phyloP scores from a whole-genome alignment of 2,329 filamentous ascomycete genomes.

The Sphaerulina musiva region DNA sequence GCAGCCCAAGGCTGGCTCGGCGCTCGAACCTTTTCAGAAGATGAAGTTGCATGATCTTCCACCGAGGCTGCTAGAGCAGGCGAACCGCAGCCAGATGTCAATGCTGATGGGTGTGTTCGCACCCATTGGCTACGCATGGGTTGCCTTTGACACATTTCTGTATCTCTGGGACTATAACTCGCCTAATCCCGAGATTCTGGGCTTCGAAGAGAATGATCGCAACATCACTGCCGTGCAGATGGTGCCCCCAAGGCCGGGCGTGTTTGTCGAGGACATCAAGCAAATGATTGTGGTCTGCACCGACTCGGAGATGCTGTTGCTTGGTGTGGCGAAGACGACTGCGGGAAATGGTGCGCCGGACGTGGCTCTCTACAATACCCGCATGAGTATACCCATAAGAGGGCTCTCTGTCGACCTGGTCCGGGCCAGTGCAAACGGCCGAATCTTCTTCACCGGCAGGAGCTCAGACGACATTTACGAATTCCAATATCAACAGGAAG shows the following conservation, averaged over 20 bases:
- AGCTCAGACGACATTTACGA: constrained; percentile 85
- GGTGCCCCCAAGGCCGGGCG: constrained; percentile 73
- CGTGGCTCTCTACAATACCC: constrained; percentile 79
- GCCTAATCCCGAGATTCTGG: constrained; percentile 82
- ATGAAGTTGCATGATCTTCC: constrained; percentile 83
- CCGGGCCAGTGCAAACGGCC: constrained; percentile 69
- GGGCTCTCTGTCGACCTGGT: constrained; percentile 68
- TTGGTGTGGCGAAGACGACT: constrained; percentile 68
- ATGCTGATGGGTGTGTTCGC: constrained; percentile 96
- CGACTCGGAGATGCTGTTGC: constrained; percentile 71
- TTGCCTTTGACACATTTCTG: constrained; percentile 88
- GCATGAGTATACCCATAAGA: constrained; percentile 71
- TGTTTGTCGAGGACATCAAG: constrained; percentile 80
- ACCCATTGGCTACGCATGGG: constrained; percentile 90
- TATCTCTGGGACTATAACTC: constrained; percentile 98
- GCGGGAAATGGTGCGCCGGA: constrained; percentile 61
- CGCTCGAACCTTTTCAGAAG: constrained; percentile 87
- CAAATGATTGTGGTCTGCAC: constrained; percentile 88
- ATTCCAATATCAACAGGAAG: constrained; percentile 92
- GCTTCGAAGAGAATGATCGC: constrained; percentile 81
- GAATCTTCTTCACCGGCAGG: constrained; percentile 85
- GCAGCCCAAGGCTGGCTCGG: constrained; percentile 52
- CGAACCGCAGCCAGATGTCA: constrained; percentile 76
- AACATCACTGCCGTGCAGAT: constrained; percentile 88
- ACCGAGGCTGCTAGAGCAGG: constrained; percentile 85